phyloP scores from a whole-genome alignment of 1,284 basidiomycete species.

The Fomitopsis schrenkii region DNA sequence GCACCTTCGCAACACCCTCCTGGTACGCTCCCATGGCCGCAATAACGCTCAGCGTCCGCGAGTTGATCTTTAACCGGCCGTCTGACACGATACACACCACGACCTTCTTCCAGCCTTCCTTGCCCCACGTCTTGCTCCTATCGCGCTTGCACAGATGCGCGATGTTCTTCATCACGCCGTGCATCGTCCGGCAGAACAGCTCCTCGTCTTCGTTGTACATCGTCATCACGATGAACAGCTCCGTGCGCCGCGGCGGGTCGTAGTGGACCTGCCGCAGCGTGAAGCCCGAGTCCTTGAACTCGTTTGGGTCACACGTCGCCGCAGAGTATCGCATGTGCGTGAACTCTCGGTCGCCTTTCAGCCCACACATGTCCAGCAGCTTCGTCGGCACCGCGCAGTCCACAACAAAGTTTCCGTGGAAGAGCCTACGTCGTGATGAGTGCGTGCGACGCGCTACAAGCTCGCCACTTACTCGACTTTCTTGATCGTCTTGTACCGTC shows the following conservation, averaged over 20 bases:
- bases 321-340: conserved; percentile 93
- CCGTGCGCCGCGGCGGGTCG: conserved; percentile 77
- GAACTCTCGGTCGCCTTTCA: conserved; percentile 83
- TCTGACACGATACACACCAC: conserved; percentile 64
- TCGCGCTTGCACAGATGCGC: conserved; percentile 80
- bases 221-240: conserved; percentile 80
- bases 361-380: conserved; percentile 74
- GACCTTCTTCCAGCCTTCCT: conserved; percentile 97
- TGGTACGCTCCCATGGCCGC: conserved; percentile 84
- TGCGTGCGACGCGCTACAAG: background rate
- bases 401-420: conserved; percentile 87
- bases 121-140: conserved; percentile 90
- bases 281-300: conserved; percentile 78
- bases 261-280: conserved; percentile 80
- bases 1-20: conserved; percentile 83
- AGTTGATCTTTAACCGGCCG: conserved; percentile 83
- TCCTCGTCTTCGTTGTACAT: conserved; percentile 81
- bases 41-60: conserved; percentile 79
- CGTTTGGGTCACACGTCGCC: conserved; percentile 91
- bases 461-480: conserved; percentile 61
- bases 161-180: conserved; percentile 89
- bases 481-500: conserved; percentile 90
- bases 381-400: conserved; percentile 86
- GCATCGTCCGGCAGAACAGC: conserved; percentile 84
- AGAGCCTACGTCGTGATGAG: conserved; percentile 47